Evolutionary conservation across 768 basidiomycete species (phyloP), one percentile per base, ranked within the genome.

Genomic region (Glaciozyma martinii): DNA sequence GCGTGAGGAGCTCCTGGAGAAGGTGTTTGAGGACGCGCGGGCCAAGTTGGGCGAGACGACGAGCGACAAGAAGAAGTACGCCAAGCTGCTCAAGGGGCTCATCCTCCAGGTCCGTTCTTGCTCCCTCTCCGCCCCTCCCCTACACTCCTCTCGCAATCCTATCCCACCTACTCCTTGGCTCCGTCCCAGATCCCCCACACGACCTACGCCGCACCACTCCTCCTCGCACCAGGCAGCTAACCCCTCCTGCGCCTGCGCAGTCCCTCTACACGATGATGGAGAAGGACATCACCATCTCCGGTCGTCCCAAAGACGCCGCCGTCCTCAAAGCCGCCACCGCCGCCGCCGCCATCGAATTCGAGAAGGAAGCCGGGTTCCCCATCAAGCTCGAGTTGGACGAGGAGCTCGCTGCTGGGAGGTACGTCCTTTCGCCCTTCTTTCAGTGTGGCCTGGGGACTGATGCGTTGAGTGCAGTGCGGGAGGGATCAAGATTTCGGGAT

Each of bases 1-100:
- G 63, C 85, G 93, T 56, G 94, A 97, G 77, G 90, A 95, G 75
- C 85, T 92, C 59, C 79, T 97, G 9, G 89, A 94, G 74, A 86
- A 89, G 63, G 83, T 97, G 66, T 97, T 99, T 77, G 77, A 82
- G 12, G 81, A 84, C 3, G 83, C 91, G 1, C 84, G 89, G 58
- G 77, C 79, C 49, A 78, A 83, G 53, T 80, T 90, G 59, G 78
- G 84, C 29, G 79, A 81, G 7, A 82, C 91, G 16, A 80, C 85
- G 25, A 76, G 83, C 66, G 82, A 87, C 60, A 80, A 85, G 66
- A 83, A 78, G 16, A 84, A 85, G 58, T 97, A 98, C 73, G 78
- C 80, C 29, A 84, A 88, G 73, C 86, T 97, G 75, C 80, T 98
- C 57, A 84, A 93, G 77, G 85, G 86, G 61, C 80, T 87, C 67